Conservation (phyloP, 805 yeast species). For the Wickerhamomyces chambardii region DNA sequence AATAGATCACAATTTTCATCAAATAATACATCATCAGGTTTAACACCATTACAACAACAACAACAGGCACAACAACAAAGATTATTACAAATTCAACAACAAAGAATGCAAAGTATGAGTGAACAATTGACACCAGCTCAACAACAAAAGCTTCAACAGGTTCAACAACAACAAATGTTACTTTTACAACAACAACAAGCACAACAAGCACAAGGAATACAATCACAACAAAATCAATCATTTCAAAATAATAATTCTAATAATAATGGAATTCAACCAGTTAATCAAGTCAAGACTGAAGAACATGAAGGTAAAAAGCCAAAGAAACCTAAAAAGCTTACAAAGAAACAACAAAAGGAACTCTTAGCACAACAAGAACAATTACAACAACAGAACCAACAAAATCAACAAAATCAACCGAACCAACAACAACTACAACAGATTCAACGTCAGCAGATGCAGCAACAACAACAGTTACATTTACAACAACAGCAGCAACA, state of each 20-base stretch:
- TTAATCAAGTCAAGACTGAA: background rate
- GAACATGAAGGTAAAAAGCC: conserved; percentile 5
- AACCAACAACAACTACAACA: background rate
- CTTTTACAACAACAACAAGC: conserved; percentile 18
- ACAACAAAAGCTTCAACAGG: conserved; percentile 15
- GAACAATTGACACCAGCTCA: conserved; percentile 17
- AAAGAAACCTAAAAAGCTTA: conserved; percentile 9
- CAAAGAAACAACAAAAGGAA: conserved; percentile 9
- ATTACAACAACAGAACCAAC: conserved; percentile 2
- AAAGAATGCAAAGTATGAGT: conserved; percentile 4
- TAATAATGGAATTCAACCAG: no score
- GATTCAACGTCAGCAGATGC: conserved; percentile 2
- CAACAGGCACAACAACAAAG: conserved; percentile 18
- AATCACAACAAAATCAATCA: background rate
- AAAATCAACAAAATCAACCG: conserved; percentile 1
- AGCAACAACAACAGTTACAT: background rate
- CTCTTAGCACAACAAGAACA: background rate
- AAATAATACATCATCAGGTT: conserved; percentile 11
- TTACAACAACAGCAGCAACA: conserved; percentile 1
- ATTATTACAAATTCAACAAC: conserved; percentile 14
- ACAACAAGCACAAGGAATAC: conserved; percentile 7
- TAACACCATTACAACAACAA: conserved; percentile 21
- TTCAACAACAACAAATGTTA: conserved; percentile 12
- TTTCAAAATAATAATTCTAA: no score
- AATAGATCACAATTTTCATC: conserved; percentile 6